These are phyloP conservation scores for Chrysanthemum seticuspe DNA, from an alignment of 129 eudicot species.

Conservation along the genomic window DNA sequence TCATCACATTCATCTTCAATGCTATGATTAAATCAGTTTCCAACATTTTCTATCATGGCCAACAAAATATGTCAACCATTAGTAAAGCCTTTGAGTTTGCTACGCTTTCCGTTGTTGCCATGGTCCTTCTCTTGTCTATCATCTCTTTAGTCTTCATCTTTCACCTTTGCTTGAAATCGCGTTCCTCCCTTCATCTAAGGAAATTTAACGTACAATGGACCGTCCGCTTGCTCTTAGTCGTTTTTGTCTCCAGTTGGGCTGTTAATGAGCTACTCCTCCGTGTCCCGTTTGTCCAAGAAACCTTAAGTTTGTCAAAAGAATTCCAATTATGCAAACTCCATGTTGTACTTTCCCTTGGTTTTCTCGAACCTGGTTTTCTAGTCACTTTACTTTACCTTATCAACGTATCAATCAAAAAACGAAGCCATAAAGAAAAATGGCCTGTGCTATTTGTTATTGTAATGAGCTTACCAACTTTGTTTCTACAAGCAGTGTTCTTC, in stretches of 20 bases:
- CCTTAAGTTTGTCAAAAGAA: slow-evolving; percentile 32
- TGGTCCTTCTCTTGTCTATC: slow-evolving; percentile 49
- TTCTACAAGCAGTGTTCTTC: slow-evolving; percentile 42
- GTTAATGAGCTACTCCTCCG: slow-evolving; percentile 43
- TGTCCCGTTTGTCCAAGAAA: slow-evolving; percentile 34
- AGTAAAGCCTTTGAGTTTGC: slow-evolving; percentile 38
- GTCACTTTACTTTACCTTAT: slow-evolving; percentile 54
- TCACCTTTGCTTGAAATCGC: slow-evolving; percentile 45
- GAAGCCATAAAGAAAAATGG: slow-evolving; percentile 20
- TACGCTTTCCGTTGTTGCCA: slow-evolving; percentile 29
- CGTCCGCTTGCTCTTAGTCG: slow-evolving; percentile 47
- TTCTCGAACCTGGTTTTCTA: slow-evolving; percentile 59
- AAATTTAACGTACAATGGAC: slow-evolving; percentile 56
- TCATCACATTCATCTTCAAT: slow-evolving; percentile 13
- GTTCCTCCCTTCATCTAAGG: slow-evolving; percentile 37
- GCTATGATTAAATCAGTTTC: slow-evolving; percentile 41
- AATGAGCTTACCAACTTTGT: slow-evolving; percentile 35
- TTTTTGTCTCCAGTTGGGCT: slow-evolving; percentile 44
- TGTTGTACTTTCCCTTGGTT: slow-evolving; percentile 57
- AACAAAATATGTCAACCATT: slow-evolving; percentile 1
- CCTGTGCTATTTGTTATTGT: slow-evolving; percentile 19
- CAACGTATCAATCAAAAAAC: slow-evolving; percentile 44
- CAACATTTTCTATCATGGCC: slow-evolving; percentile 15
- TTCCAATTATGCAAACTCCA: slow-evolving; percentile 49
- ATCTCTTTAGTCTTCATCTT: slow-evolving; percentile 44